phyloP scores from a whole-genome alignment of 768 basidiomycete species.

The Chalciporus piperatus region DNA sequence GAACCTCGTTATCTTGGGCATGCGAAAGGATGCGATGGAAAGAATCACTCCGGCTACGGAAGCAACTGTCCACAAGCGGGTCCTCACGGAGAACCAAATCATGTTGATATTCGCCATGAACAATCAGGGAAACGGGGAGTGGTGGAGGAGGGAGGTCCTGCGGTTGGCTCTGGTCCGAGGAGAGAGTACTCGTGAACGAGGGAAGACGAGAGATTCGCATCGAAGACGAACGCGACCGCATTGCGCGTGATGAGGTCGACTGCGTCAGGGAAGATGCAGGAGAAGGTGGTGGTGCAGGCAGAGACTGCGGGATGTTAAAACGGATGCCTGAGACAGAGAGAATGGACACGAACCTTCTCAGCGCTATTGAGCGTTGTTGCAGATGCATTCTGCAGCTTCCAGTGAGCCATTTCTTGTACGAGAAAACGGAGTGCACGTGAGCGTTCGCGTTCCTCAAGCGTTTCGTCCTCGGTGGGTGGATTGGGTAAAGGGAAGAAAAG shows the following conservation, averaged over 20 bases:
- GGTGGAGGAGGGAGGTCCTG: conserved; percentile 12
- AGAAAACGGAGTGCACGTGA: conserved; percentile 35
- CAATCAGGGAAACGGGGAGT: conserved; percentile 5
- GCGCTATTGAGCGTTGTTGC: not conserved
- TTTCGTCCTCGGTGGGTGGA: conserved; percentile 4
- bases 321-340: not conserved
- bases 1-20: not conserved
- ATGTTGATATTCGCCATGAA: not conserved
- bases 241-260: conserved; percentile 24
- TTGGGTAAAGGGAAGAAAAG: conserved; percentile 31
- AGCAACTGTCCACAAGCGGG: conserved; percentile 9
- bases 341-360: conserved; percentile 11
- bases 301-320: conserved; percentile 9
- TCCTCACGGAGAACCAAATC: not conserved
- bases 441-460: conserved; percentile 30
- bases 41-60: conserved; percentile 19
- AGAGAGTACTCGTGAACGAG: conserved; percentile 33
- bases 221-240: conserved; percentile 31
- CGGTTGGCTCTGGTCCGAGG: conserved; percentile 18
- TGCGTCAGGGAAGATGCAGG: conserved; percentile 7
- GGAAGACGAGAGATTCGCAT: conserved; percentile 31
- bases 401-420: conserved; percentile 34
- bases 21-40: not conserved
- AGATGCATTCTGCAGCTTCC: not conserved
- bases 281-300: conserved; percentile 9